Conservation (phyloP, 352 stramenopile genomes). For the Elongisporangium senticosum region DNA sequence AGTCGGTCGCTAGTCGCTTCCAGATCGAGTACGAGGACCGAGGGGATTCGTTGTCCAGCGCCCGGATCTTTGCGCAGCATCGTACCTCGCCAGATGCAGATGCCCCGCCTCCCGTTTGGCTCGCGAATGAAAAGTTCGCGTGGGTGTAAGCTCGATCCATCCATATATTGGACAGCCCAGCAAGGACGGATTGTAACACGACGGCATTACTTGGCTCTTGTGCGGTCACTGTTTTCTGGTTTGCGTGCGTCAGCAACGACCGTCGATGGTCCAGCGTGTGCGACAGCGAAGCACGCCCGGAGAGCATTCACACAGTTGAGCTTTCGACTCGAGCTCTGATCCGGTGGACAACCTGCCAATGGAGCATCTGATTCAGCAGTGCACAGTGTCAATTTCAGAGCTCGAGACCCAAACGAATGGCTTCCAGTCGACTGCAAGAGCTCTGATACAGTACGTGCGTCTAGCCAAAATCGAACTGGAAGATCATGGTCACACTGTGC, state of each 20-base stretch:
- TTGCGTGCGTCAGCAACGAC: neutral
- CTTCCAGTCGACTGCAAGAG: neutral
- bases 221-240: neutral
- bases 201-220: neutral
- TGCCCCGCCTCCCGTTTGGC: conserved; percentile 20
- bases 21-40: conserved; percentile 24
- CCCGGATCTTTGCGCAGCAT: conserved; percentile 30
- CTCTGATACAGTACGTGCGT: no score
- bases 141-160: conserved; percentile 25
- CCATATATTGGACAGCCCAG: neutral
- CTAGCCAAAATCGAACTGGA: neutral
- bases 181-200: neutral
- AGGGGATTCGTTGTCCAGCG: conserved; percentile 39
- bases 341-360: neutral
- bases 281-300: neutral
- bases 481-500: neutral
- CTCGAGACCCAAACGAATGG: neutral
- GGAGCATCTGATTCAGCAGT: neutral
- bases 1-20: conserved; percentile 14
- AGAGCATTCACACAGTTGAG: neutral
- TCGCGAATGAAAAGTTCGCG: conserved; percentile 50
- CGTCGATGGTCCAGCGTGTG: neutral
- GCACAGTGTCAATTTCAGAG: neutral
- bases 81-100: neutral
- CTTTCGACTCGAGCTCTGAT: neutral